Percentiles rank a stretch among this genome's conserved stretches.
Conservation (phyloP, 2,329 filamentous ascomycete species). For the Pseudocercospora pini-densiflorae region DNA sequence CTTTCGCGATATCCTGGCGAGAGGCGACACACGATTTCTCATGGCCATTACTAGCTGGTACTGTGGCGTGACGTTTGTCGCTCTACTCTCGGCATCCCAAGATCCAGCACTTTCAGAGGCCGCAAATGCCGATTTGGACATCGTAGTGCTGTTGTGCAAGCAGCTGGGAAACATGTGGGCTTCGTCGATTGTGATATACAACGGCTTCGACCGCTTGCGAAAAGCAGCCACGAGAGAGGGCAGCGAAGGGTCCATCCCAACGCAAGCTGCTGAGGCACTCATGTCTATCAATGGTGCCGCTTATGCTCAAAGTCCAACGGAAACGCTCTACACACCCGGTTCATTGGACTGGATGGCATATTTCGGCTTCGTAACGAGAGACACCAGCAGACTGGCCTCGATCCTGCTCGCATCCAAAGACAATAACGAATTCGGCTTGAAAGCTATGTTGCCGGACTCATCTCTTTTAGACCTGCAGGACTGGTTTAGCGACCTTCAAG, state of each 20-base stretch:
- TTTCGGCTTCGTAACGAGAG: slow-evolving; percentile 7
- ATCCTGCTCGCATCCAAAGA: background rate
- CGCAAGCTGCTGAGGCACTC: background rate
- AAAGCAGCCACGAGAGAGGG: background rate
- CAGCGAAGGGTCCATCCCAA: background rate
- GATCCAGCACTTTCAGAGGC: slow-evolving; percentile 7
- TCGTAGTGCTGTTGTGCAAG: slow-evolving; percentile 10
- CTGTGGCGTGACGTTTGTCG: slow-evolving; percentile 11
- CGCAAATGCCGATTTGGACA: slow-evolving; percentile 6
- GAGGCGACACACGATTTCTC: slow-evolving; percentile 11
- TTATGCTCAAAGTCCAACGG: background rate
- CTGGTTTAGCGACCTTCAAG: slow-evolving; percentile 3
- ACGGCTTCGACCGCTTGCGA: slow-evolving; percentile 11
- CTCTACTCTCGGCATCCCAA: slow-evolving; percentile 5
- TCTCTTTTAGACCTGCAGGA: slow-evolving; percentile 7
- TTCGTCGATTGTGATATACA: slow-evolving; percentile 8
- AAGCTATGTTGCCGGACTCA: slow-evolving; percentile 6
- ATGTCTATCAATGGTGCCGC: background rate
- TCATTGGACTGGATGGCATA: slow-evolving; percentile 10
- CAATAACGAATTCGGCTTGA: slow-evolving; percentile 1
- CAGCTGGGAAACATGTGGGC: slow-evolving; percentile 15
- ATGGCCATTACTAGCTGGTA: slow-evolving; percentile 15
- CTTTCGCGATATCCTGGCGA: slow-evolving; percentile 10
- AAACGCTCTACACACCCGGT: background rate
- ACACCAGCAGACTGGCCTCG: background rate